Conservation (phyloP, 352 stramenopile species). For the Phytophthora quininea region DNA sequence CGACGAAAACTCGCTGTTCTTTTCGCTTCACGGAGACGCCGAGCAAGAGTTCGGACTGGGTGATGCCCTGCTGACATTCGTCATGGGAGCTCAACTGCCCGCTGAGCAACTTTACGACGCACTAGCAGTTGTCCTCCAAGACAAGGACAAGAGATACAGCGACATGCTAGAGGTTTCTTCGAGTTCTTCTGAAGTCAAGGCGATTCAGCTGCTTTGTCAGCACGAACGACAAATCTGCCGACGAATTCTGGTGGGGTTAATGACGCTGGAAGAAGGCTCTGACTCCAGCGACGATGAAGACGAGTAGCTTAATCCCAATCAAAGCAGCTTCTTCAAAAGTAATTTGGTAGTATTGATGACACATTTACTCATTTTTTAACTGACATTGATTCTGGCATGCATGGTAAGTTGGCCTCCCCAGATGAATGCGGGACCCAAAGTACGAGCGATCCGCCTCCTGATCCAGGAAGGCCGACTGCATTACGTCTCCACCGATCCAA, state of each 20-base stretch:
- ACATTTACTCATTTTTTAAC: conserved; percentile 28
- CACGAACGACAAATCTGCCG: conserved; percentile 66
- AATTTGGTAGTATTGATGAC: neutral
- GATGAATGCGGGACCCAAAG: conserved; percentile 50
- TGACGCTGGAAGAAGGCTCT: conserved; percentile 65
- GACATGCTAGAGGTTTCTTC: conserved; percentile 41
- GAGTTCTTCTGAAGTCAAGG: conserved; percentile 14
- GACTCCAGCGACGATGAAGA: conserved; percentile 47
- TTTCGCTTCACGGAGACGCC: conserved; percentile 57
- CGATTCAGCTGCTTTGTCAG: conserved; percentile 37
- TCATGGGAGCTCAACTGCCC: conserved; percentile 56
- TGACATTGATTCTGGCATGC: conserved; percentile 48
- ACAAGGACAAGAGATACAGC: conserved; percentile 73
- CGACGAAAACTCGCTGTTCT: conserved; percentile 45
- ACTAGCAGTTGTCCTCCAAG: conserved; percentile 59
- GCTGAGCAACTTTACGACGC: conserved; percentile 72
- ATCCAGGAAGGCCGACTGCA: conserved; percentile 38
- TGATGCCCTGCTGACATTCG: conserved; percentile 68
- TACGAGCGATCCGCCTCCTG: conserved; percentile 29
- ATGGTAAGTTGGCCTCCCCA: conserved; percentile 44
- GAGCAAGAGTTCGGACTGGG: conserved; percentile 63
- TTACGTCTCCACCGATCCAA: conserved; percentile 54
- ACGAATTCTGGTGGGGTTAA: conserved; percentile 64
- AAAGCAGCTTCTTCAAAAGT: no score
- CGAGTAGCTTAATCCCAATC: no score